Base-by-base conservation (phyloP, 306 rosid genomes). In the Acacia melanoxylon region DNA sequence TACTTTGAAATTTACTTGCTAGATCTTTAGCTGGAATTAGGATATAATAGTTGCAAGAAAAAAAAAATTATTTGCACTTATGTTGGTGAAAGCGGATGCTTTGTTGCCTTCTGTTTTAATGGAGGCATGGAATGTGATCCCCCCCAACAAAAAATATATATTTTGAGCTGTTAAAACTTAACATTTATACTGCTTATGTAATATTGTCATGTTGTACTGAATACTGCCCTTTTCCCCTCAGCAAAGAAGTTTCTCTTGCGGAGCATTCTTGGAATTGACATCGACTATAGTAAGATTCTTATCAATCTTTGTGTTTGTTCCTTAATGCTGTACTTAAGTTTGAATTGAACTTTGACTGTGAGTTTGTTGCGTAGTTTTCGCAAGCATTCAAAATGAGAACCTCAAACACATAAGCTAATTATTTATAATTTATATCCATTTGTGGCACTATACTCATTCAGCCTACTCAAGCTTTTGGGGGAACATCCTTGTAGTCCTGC, bases 181-280 rank as follows among this genome's bases (percentile, higher is more conserved):
- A 12, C n/a, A 14, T 25, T 27, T 29, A 45, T 45, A n/a, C 51
- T 75, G 22, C 41, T 58, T 13, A 17, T 71, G 51, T n/a, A 17
- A 44, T 61, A n/a, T 70, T 59, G 10, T 42, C 25, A 14, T 11
- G 44, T 75, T 80, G 72, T 45, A 75, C 13, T 78, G 73, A 71
- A 54, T 78, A 46, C 19, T 78, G 25, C 24, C 41, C 25, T 44
- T 49, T 46, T 33, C 45, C 4, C 62, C 77, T n/a, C 92, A 95
- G 99, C 99, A 42, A 88, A 81, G 81, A 93, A 86, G 85, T 95
- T 92, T 68, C 45, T 22, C 67, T 95, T 98, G 89, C 87, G 84
- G 83, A 89, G 89, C 86, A 93, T 95, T 80, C 91, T 89, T 81
- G 99, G 98, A 48, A 45, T 95, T 81, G 99, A 95, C 85, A 95